Percentiles rank a stretch among this genome's conserved stretches.
phyloP scores from a whole-genome alignment of 2,329 filamentous ascomycete species.

The Colletotrichum cereale region DNA sequence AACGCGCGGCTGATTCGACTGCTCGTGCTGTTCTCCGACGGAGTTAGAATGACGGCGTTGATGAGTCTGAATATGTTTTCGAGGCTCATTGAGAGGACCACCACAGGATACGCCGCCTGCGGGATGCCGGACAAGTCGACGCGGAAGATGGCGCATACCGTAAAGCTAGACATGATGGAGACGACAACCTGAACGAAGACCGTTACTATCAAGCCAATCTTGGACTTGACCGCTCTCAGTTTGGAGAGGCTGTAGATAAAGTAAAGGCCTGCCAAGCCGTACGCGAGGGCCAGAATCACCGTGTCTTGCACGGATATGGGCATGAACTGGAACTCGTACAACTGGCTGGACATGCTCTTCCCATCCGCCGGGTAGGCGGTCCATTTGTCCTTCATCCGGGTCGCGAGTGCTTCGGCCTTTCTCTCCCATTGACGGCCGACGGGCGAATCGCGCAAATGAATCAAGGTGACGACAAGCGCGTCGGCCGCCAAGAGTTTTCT shows the following conservation, averaged over 20 bases:
- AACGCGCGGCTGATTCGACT: conserved; percentile 80
- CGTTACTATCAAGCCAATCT: conserved; percentile 77
- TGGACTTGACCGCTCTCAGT: conserved; percentile 80
- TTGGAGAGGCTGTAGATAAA: conserved; percentile 76
- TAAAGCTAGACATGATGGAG: conserved; percentile 83
- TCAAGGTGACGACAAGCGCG: conserved; percentile 81
- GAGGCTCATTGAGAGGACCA: conserved; percentile 81
- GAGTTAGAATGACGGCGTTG: conserved; percentile 80
- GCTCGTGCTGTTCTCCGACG: conserved; percentile 75
- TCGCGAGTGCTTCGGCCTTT: conserved; percentile 66
- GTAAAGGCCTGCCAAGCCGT: conserved; percentile 73
- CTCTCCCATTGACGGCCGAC: conserved; percentile 75
- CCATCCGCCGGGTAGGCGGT: conserved; percentile 74
- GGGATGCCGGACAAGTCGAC: conserved; percentile 83
- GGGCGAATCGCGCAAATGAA: conserved; percentile 75
- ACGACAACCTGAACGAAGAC: conserved; percentile 77
- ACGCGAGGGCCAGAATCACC: conserved; percentile 73
- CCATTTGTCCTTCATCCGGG: conserved; percentile 67
- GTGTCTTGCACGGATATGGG: conserved; percentile 78
- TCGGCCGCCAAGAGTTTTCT: conserved; percentile 78
- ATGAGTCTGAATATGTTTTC: conserved; percentile 85
- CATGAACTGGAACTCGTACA: conserved; percentile 84
- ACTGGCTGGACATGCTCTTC: conserved; percentile 64
- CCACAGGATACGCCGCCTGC: conserved; percentile 79
- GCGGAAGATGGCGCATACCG: conserved; percentile 80